phyloP scores from a whole-genome alignment of 305 asterid genomes.

The Petunia hybrid region DNA sequence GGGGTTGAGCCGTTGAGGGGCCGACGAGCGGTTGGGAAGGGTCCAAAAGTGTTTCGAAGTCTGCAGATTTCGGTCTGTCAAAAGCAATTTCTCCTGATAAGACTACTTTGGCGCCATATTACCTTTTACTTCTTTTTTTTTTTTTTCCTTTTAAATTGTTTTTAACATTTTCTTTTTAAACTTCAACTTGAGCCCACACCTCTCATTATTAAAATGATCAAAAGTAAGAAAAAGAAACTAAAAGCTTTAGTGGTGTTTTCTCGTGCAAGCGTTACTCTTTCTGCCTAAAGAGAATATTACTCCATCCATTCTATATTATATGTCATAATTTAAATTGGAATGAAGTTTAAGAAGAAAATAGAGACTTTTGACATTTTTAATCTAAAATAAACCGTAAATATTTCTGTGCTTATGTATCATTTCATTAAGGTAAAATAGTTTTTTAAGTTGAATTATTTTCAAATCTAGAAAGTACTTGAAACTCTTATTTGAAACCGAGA shows the following conservation, averaged over 20 bases:
- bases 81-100: conserved; percentile 28
- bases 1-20: neutral
- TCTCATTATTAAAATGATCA: neutral
- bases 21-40: neutral
- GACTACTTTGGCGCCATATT: conserved; percentile 15
- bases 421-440: too few species aligned
- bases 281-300: neutral
- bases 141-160: neutral
- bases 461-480: too few species aligned
- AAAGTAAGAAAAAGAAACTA: neutral
- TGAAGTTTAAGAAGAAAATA: too few species aligned
- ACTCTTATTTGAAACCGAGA: too few species aligned
- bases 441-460: too few species aligned
- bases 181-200: neutral
- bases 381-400: too few species aligned
- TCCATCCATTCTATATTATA: too few species aligned
- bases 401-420: too few species aligned
- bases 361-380: too few species aligned
- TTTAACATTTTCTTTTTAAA: conserved; percentile 1
- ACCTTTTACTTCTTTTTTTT: neutral
- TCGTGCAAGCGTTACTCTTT: neutral
- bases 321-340: too few species aligned
- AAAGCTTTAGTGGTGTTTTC: neutral
- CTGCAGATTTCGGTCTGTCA: conserved; percentile 18
- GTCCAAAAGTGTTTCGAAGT: conserved; percentile 7